These are phyloP conservation scores for Aspergillus baeticus DNA, from an alignment of 495 filamentous ascomycete species.

Conservation along the genomic window DNA sequence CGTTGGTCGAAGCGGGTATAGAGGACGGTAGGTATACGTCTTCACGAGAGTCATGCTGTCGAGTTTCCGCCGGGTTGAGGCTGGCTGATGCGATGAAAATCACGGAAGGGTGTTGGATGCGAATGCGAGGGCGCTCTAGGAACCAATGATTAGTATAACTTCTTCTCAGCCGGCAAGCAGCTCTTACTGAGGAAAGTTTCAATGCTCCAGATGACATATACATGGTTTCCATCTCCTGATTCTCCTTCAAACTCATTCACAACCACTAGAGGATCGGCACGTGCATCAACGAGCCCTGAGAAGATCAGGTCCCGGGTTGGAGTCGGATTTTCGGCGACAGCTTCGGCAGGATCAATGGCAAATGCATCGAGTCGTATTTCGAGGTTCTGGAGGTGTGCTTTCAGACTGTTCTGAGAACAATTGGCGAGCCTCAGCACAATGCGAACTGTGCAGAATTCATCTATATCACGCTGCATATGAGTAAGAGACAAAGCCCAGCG, in stretches of 20 bases:
- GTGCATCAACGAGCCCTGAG: slow-evolving; percentile 56
- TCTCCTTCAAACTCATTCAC: slow-evolving; percentile 54
- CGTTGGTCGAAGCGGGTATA: slow-evolving; percentile 73
- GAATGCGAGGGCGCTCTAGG: slow-evolving; percentile 66
- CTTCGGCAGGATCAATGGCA: slow-evolving; percentile 59
- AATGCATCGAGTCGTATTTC: slow-evolving; percentile 68
- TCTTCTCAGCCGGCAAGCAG: background rate
- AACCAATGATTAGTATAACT: slow-evolving; percentile 19
- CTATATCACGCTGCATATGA: slow-evolving; percentile 61
- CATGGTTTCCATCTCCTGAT: slow-evolving; percentile 53
- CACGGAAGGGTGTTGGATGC: slow-evolving; percentile 74
- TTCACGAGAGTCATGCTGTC: slow-evolving; percentile 44
- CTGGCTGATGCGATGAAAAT: slow-evolving; percentile 74
- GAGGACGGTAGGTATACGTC: slow-evolving; percentile 78
- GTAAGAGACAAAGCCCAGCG: slow-evolving; percentile 48
- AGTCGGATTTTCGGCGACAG: slow-evolving; percentile 41
- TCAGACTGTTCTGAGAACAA: slow-evolving; percentile 56
- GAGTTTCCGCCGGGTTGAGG: slow-evolving; percentile 55
- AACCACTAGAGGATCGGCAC: slow-evolving; percentile 62
- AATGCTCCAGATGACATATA: slow-evolving; percentile 79
- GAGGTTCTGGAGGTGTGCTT: slow-evolving; percentile 60
- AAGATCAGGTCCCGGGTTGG: slow-evolving; percentile 65
- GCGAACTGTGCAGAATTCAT: slow-evolving; percentile 75
- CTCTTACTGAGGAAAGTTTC: slow-evolving; percentile 66
- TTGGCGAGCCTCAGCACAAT: slow-evolving; percentile 68